phyloP scores from a whole-genome alignment of 2,329 filamentous ascomycete species.

The Paraconiothyrium sp. region DNA sequence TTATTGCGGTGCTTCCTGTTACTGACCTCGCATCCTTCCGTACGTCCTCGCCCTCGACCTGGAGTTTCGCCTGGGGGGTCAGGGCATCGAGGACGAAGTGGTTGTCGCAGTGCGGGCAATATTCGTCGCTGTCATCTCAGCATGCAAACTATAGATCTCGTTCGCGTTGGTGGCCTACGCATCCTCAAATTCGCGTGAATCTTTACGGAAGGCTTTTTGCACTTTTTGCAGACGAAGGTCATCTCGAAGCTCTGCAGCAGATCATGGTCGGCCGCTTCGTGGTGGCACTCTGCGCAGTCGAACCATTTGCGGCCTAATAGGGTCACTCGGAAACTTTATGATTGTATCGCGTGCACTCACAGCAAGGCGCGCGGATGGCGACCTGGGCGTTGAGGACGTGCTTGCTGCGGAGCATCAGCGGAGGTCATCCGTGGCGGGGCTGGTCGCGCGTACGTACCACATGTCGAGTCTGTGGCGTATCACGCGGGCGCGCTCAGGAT shows the following conservation, averaged over 20 bases:
- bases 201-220: conserved; percentile 98
- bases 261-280: conserved; percentile 78
- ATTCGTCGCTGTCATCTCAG: conserved; percentile 76
- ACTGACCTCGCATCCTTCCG: conserved; percentile 76
- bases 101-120: conserved; percentile 99
- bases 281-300: conserved; percentile 95
- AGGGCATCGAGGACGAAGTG: conserved; percentile 93
- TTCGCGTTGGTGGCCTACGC: conserved; percentile 53
- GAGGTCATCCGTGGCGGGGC: conserved; percentile 30
- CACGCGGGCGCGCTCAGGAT: background rate
- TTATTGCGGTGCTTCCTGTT: too few species aligned
- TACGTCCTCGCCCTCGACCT: conserved; percentile 91
- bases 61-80: conserved; percentile 81
- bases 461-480: conserved; percentile 24
- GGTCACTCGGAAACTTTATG: background rate
- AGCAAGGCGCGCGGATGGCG: conserved; percentile 93
- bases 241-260: conserved; percentile 85
- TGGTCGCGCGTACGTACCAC: conserved; percentile 34
- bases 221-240: conserved; percentile 98
- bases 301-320: conserved; percentile 90
- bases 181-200: conserved; percentile 91
- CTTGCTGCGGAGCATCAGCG: conserved; percentile 70
- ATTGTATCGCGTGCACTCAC: conserved; percentile 62
- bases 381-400: conserved; percentile 99
- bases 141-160: conserved; percentile 6